Percentiles rank a stretch among this genome's conserved stretches.
These are phyloP conservation scores for Eucalyptus erythrocorys DNA, from an alignment of 345 rosid species.

Conservation along the genomic window DNA sequence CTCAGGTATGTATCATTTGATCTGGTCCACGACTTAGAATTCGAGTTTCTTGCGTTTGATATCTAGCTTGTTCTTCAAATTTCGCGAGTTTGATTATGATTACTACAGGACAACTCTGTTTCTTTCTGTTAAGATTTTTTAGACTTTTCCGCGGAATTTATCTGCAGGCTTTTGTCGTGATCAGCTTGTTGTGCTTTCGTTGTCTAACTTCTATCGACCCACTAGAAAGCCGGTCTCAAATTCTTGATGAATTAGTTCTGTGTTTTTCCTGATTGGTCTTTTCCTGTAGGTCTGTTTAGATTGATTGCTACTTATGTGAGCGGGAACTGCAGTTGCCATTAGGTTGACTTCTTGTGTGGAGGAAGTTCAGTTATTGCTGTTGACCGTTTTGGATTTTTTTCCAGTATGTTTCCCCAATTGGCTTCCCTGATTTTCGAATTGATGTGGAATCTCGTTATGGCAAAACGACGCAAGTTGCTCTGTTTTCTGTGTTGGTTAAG, in stretches of 20 bases:
- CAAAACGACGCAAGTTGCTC: background rate
- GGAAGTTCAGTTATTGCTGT: background rate
- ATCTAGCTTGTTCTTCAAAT: background rate
- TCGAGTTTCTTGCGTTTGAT: background rate
- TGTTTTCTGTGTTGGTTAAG: background rate
- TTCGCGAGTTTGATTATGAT: background rate
- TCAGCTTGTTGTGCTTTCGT: background rate
- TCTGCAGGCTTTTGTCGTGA: background rate
- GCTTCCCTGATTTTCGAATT: background rate
- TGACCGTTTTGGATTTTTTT: background rate
- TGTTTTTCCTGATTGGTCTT: background rate
- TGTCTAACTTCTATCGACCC: background rate
- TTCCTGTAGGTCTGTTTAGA: background rate
- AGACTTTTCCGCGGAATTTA: background rate
- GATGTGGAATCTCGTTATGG: background rate
- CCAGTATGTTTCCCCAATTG: background rate
- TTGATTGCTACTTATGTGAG: background rate
- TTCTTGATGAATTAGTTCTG: background rate
- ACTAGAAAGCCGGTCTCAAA: background rate
- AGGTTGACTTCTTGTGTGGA: background rate
- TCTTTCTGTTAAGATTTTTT: background rate
- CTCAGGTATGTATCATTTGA: constrained; percentile 44
- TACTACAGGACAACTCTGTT: background rate
- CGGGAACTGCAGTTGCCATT: background rate
- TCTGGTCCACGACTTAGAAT: background rate